These are phyloP conservation scores for Geotrichum europaeum DNA, from an alignment of 1,139 yeast genomes.

Conservation along the genomic window DNA sequence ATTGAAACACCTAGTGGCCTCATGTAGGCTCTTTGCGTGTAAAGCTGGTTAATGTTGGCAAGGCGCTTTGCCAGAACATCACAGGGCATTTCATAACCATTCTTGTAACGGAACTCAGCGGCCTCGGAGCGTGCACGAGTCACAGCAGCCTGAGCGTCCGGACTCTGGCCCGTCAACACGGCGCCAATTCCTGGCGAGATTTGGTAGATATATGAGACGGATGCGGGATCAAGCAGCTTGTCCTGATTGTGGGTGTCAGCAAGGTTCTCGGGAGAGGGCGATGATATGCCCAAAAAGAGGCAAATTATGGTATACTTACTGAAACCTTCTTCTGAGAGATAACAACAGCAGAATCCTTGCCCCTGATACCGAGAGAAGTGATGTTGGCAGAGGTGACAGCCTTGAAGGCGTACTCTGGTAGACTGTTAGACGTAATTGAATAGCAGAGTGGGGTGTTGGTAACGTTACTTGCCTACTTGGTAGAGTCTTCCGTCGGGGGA, in stretches of 20 bases:
- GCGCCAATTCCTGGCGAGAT: constrained; percentile 81
- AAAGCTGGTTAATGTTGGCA: constrained; percentile 91
- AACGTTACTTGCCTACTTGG: constrained; percentile 60
- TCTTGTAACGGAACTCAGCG: constrained; percentile 86
- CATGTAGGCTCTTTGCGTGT: constrained; percentile 99
- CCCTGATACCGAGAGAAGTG: constrained; percentile 81
- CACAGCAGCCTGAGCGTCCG: constrained; percentile 91
- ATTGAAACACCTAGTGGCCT: constrained; percentile 93
- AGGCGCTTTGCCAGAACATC: constrained; percentile 89
- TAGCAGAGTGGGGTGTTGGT: background rate
- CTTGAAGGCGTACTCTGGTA: constrained; percentile 78
- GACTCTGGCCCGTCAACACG: constrained; percentile 93
- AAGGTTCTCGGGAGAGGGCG: background rate
- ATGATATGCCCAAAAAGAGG: constrained; percentile 14
- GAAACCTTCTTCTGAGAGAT: constrained; percentile 95
- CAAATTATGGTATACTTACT: constrained; percentile 16
- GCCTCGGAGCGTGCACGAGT: constrained; percentile 89
- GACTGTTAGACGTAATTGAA: background rate
- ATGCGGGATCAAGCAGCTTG: constrained; percentile 76
- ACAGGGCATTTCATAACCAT: constrained; percentile 96
- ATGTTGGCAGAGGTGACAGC: constrained; percentile 91
- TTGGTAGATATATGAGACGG: constrained; percentile 79
- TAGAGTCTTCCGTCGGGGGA: constrained; percentile 97
- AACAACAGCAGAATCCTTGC: constrained; percentile 83
- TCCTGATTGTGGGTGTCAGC: constrained; percentile 38